Percentiles rank a stretch among this genome's conserved stretches.
Conservation (phyloP, 768 basidiomycete genomes). For the Pisolithus tinctorius region DNA sequence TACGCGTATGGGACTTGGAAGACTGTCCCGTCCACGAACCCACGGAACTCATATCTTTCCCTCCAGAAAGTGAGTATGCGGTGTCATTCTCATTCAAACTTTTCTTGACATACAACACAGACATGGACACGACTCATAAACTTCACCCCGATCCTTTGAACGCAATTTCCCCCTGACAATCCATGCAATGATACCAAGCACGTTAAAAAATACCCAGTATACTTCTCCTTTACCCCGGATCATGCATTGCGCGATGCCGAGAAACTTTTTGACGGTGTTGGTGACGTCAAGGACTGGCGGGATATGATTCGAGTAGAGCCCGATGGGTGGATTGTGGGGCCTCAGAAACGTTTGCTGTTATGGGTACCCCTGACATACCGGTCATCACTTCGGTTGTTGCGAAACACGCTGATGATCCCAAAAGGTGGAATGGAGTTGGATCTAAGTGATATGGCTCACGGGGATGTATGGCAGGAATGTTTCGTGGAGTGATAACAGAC, state of each 20-base stretch:
- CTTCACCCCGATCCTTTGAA: too few species aligned
- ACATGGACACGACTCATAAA: too few species aligned
- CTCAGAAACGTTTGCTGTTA: background rate
- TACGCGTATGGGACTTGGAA: slow-evolving; percentile 6
- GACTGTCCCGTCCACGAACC: background rate
- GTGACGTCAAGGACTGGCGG: background rate
- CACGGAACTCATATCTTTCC: background rate
- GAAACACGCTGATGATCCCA: slow-evolving; percentile 1
- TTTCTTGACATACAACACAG: background rate
- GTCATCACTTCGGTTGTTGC: background rate
- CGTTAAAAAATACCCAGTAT: background rate
- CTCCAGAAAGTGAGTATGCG: background rate
- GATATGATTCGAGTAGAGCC: background rate
- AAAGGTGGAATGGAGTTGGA: background rate
- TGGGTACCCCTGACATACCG: slow-evolving; percentile 5
- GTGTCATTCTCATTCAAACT: background rate
- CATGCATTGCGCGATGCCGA: background rate
- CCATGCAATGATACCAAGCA: background rate
- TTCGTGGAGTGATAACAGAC: too few species aligned
- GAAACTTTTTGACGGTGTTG: background rate
- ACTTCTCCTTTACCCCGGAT: background rate
- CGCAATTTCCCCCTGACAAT: background rate
- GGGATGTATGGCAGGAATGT: background rate
- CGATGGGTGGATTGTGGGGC: slow-evolving; percentile 4
- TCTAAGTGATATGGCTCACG: slow-evolving; percentile 4